Conservation (phyloP, 2,329 filamentous ascomycete genomes). For the Bertia moriformis region DNA sequence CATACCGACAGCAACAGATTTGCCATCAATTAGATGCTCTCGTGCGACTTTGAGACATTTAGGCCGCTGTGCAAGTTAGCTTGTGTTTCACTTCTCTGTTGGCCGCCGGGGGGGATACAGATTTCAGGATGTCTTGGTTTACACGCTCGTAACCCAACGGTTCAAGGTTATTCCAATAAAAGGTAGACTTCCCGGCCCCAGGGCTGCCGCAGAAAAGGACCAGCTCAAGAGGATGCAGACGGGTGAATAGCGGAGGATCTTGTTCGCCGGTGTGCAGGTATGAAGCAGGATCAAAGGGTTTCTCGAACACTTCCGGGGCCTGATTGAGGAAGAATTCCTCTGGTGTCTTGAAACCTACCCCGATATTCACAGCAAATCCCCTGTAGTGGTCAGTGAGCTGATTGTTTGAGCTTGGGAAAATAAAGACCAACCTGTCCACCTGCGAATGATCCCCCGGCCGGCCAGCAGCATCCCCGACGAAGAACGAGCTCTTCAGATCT, state of each 20-base stretch:
- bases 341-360: slow-evolving; percentile 68
- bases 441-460: slow-evolving; percentile 28
- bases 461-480: slow-evolving; percentile 76
- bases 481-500: slow-evolving; percentile 61
- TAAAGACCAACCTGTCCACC: slow-evolving; percentile 27
- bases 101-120: no score
- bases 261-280: slow-evolving; percentile 27
- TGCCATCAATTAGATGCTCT: slow-evolving; percentile 46
- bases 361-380: slow-evolving; percentile 65
- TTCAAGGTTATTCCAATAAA: slow-evolving; percentile 66
- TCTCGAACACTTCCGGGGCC: slow-evolving; percentile 45
- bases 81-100: background rate
- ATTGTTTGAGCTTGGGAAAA: slow-evolving; percentile 2
- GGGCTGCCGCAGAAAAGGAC: slow-evolving; percentile 81
- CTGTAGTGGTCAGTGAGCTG: slow-evolving; percentile 1
- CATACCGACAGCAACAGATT: slow-evolving; percentile 66
- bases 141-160: slow-evolving; percentile 69
- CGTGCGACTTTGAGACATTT: slow-evolving; percentile 61
- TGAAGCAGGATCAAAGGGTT: slow-evolving; percentile 56
- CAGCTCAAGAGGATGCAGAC: slow-evolving; percentile 10
- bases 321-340: slow-evolving; percentile 80
- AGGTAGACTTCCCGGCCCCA: slow-evolving; percentile 81
- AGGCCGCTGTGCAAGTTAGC: background rate
- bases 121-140: slow-evolving; percentile 82
- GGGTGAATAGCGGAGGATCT: slow-evolving; percentile 2